Base-by-base conservation (phyloP, 495 filamentous ascomycete species). In the Penicillium nucicola region DNA sequence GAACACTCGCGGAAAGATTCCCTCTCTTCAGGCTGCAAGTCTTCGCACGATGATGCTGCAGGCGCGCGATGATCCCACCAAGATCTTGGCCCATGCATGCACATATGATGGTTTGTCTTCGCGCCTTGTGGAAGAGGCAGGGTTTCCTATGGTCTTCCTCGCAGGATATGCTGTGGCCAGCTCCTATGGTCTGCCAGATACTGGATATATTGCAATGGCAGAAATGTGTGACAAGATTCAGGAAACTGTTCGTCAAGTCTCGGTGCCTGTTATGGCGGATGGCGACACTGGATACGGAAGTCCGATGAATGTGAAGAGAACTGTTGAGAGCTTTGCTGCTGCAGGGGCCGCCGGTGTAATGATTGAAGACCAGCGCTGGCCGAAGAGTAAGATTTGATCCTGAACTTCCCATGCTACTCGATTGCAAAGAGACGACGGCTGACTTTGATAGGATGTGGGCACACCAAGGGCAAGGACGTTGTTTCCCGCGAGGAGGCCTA, bases 391-490 rank as follows among this genome's bases (percentile, higher is more conserved):
- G 56, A 8, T 2, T 28, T 9, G n/a, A n/a, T n/a, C n/a, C n/a
- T n/a, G n/a, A n/a, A n/a, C n/a, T n/a, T n/a, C n/a, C n/a, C n/a
- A n/a, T n/a, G n/a, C n/a, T n/a, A n/a, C n/a, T n/a, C n/a, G n/a
- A n/a, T n/a, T n/a, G n/a, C n/a, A n/a, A n/a, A n/a, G n/a, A n/a
- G n/a, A n/a, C n/a, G n/a, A n/a, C n/a, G n/a, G n/a, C n/a, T n/a
- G n/a, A n/a, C n/a, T n/a, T n/a, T n/a, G n/a, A n/a, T n/a, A 72
- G 69, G 71, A 19, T 77, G 70, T 35, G 70, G 71, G 1, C 73
- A 77, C 39, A 74, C 70, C 1, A 72, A 75, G 42, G 73, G 70
- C 0, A 77, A 74, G 46, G 58, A 57, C 4, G 68, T 75, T 4
- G 70, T 77, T 1, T 66, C 64, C n/a, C 60, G 69, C 1, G 69